Evolutionary conservation across 768 basidiomycete species (phyloP).

Genomic region (Phylloporus sp.): DNA sequence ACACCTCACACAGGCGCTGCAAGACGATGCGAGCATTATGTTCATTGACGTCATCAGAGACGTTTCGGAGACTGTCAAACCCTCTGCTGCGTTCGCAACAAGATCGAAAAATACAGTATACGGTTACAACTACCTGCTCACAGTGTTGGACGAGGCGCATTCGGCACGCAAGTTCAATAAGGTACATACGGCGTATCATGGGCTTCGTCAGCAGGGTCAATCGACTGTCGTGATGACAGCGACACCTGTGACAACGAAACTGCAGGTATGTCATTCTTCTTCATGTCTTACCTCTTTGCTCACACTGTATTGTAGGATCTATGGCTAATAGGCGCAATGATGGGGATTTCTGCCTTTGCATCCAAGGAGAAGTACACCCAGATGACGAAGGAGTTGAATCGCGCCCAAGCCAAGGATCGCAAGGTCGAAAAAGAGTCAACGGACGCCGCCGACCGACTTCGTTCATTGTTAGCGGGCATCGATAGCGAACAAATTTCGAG

Average conservation of each 20-base stretch:
- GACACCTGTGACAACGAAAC: slow-evolving; percentile 4
- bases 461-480: not conserved
- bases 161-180: slow-evolving; percentile 1
- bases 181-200: not conserved
- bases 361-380: not conserved
- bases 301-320: too few relatives aligned
- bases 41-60: not conserved
- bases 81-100: too few relatives aligned
- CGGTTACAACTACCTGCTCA: not conserved
- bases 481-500: too few relatives aligned
- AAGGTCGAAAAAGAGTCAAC: not conserved
- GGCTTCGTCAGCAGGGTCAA: rapidly evolving
- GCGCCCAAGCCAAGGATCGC: not conserved
- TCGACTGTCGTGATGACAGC: not conserved
- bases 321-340: slow-evolving; percentile 1
- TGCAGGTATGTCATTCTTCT: not conserved
- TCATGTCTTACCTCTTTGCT: not conserved
- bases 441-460: not conserved
- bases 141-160: slow-evolving; percentile 7
- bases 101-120: too few relatives aligned
- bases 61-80: not conserved
- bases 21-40: not conserved
- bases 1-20: not conserved
- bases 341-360: not conserved
- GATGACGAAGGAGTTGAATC: not conserved